These are phyloP conservation scores for Curvularia verruculosa DNA, from an alignment of 2,329 filamentous ascomycete species.

Conservation along the genomic window DNA sequence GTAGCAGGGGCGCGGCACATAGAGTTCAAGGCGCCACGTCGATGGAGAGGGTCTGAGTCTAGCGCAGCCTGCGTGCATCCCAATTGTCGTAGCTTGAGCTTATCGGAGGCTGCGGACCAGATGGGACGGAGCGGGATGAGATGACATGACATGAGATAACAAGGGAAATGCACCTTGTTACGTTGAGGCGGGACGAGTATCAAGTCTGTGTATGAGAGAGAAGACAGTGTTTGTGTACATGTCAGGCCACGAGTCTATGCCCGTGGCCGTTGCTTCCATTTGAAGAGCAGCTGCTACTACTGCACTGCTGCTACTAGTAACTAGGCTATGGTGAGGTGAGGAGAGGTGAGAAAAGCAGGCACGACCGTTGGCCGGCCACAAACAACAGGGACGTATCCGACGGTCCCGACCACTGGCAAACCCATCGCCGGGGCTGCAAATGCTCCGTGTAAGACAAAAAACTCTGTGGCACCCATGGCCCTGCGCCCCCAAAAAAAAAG, in stretches of 20 bases:
- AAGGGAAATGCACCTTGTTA: conserved; percentile 2
- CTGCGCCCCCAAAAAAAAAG: conserved; percentile 3
- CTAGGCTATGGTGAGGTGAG: conserved; percentile 15
- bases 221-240: conserved; percentile 16
- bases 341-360: conserved; percentile 26
- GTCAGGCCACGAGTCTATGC: conserved; percentile 23
- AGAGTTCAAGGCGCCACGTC: conserved; percentile 21
- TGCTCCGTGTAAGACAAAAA: conserved; percentile 26
- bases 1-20: no score
- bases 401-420: conserved; percentile 20
- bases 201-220: conserved; percentile 21
- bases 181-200: conserved; percentile 13
- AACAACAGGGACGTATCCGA: conserved; percentile 33
- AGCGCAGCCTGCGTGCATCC: conserved; percentile 21
- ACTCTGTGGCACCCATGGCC: background rate
- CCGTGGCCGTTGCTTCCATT: conserved; percentile 32
- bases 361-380: conserved; percentile 23
- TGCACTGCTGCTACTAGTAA: no score
- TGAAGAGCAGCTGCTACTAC: conserved; percentile 16
- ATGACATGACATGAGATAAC: background rate
- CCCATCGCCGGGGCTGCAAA: conserved; percentile 29
- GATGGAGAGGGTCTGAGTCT: conserved; percentile 3
- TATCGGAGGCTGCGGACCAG: conserved; percentile 3
- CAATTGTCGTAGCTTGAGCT: conserved; percentile 14
- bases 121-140: background rate